Base-by-base conservation (phyloP, 192 early-diverging fungal genomes). In the Backusella circina region DNA sequence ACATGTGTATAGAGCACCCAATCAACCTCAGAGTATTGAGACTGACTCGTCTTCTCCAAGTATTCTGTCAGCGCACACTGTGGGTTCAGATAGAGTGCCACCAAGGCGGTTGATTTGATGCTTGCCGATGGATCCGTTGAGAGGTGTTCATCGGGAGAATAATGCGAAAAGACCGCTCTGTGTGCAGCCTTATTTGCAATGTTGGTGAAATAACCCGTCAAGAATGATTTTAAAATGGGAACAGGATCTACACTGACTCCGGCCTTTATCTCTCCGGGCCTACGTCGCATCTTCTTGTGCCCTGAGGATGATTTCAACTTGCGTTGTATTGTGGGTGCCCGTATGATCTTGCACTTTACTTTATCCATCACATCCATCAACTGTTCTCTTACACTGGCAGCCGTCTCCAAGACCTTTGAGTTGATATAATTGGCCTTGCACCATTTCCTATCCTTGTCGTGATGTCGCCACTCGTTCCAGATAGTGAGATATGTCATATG, bases 1-100 rank as follows among this genome's bases (percentile, higher is more conserved):
- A 99, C 88, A 65, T 95, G 91, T 72, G 95, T 92, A 79, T 99
- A 99, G 23, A 98, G 90, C 36, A 99, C 91, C 91, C 97, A 99
- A 71, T 98, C 96, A 30, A 97, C 86, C 61, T 91, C 84, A 0
- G 72, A 51, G 23, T 72, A 73, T 68, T 77, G 66, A 41, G 82
- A 79, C 50, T 77, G 77, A 18, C 79, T 78, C 10, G 6, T 44
- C n/a, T 77, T 65, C 36, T 87, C 87, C 57, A 85, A 83, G 37
- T 90, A 91, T 81, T 95, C 90, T 73, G 95, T 95, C 67, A 99
- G 83, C 5, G 98, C 91, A 65, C 93, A 96, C 1, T 89, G 89
- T 39, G 98, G 97, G 72, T 97, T 95, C 28, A 98, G 88, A 77
- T 95, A 92, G 12, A 98, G 93, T 0, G 96, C 98, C 0, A 98